Conservation (phyloP, 2,329 filamentous ascomycete species). For the Phialophora verrucosa region DNA sequence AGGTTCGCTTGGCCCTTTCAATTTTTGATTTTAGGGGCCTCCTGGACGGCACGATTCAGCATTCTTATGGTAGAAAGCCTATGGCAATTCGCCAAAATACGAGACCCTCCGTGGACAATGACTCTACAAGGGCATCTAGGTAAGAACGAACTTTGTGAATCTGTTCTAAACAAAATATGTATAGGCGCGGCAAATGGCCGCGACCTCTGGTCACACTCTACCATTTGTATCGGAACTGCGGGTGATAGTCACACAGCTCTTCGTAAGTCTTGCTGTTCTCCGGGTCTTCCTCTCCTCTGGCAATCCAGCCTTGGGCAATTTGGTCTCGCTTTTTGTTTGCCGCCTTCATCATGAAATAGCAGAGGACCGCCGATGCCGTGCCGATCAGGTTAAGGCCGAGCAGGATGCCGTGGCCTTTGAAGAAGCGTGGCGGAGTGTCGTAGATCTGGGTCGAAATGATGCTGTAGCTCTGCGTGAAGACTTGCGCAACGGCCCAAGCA, state of each 20-base stretch:
- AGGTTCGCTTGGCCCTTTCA: too few species aligned
- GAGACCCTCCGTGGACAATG: too few species aligned
- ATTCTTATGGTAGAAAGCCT: too few species aligned
- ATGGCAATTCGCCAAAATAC: too few species aligned
- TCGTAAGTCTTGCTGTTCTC: constrained; percentile 14
- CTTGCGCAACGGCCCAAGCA: constrained; percentile 22
- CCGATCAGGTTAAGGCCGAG: constrained; percentile 21
- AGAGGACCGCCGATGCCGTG: background rate
- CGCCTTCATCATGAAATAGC: constrained; percentile 10
- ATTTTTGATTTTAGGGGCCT: too few species aligned
- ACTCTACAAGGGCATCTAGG: too few species aligned
- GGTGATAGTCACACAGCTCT: constrained; percentile 20
- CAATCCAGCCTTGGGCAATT: constrained; percentile 1
- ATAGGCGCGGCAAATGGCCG: background rate
- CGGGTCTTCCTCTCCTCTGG: constrained; percentile 5
- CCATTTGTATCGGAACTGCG: constrained; percentile 18
- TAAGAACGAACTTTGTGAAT: too few species aligned
- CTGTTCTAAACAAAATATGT: too few species aligned
- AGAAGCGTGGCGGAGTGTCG: constrained; percentile 22
- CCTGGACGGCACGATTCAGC: too few species aligned
- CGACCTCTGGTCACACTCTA: background rate
- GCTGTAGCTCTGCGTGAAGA: constrained; percentile 20
- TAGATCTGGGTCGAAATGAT: constrained; percentile 29
- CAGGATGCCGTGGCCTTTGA: constrained; percentile 25
- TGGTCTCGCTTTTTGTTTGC: constrained; percentile 9